Base-by-base conservation (phyloP, 768 basidiomycete genomes). In the Boletus reticuloceps region DNA sequence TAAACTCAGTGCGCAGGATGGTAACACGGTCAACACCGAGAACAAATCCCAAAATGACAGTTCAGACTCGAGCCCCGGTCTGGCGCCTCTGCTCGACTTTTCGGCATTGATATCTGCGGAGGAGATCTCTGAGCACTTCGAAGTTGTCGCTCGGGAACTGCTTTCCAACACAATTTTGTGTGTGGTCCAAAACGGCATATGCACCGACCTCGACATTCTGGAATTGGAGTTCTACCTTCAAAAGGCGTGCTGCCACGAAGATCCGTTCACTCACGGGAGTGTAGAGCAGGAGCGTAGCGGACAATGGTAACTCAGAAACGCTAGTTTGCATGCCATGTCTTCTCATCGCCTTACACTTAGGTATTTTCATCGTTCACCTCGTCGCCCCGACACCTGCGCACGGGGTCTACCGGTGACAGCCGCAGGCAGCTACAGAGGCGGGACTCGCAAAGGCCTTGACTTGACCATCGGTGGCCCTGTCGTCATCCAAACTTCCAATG, bases 161-260 rank as follows among this genome's bases (percentile, higher is more conserved):
- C 69, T 87, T 1, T 75, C 76, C 57, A 72, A 79, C 47, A 74
- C 78, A 45, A 61, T 67, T 34, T 59, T 88, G 13, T 73, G 79
- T 4, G 70, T 85, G 50, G 67, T 67, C 38, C 64, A 64, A 27
- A 59, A 64, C 6, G 59, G 57, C 20, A 53, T 48, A 29, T 66
- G 73, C 47, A 74, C 74, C 1, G 73, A 75, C 20, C 82, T 84
- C 55, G 77, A 86, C 49, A 75, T 91, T 31, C 71, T 91, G n/a
- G 89, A 92, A 66, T 66, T 89, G 31, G 89, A 92, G 66, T 89
- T 88, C 62, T 92, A 92, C 69, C 75, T 91, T 19, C 77, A 80
- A 61, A 82, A 80, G 58, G 67, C 70, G 1, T 74, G 65, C 10
- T 74, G 73, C 42, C 90, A 91, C 58, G 82, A 83, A 57, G 89